These are phyloP conservation scores for Mycogone perniciosa DNA, from an alignment of 2,329 filamentous ascomycete genomes.

Conservation along the genomic window DNA sequence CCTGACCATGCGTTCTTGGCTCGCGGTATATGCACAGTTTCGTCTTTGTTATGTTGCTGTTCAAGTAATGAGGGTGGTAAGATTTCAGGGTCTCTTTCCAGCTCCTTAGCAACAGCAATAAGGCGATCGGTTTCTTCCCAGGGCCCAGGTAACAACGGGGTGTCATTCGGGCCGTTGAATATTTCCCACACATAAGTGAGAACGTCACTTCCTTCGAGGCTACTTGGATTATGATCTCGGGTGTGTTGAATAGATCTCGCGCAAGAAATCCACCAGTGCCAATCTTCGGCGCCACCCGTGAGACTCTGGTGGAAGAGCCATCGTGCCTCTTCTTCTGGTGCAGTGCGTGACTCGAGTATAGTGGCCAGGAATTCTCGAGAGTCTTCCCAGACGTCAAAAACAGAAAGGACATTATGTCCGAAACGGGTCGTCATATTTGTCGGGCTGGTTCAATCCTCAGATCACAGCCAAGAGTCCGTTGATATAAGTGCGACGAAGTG, in stretches of 20 bases:
- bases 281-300: constrained; percentile 28
- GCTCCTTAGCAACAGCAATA: constrained; percentile 24
- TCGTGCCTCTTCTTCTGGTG: constrained; percentile 22
- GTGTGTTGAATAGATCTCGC: constrained; percentile 24
- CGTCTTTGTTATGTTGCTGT: background rate
- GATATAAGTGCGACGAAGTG: too few species aligned
- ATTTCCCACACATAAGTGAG: constrained; percentile 26
- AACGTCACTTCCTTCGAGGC: constrained; percentile 28
- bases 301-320: constrained; percentile 26
- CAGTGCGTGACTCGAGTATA: constrained; percentile 22
- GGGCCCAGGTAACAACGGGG: constrained; percentile 12
- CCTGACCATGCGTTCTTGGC: constrained; percentile 2
- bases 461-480: too few species aligned
- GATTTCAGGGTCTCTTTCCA: constrained; percentile 20
- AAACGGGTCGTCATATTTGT: constrained; percentile 14
- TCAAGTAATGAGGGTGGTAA: constrained; percentile 8
- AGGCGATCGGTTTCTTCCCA: constrained; percentile 33
- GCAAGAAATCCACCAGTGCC: constrained; percentile 28
- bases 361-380: constrained; percentile 26
- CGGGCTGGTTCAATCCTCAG: too few species aligned
- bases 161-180: constrained; percentile 11
- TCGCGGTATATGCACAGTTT: background rate
- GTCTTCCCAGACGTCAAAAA: constrained; percentile 29
- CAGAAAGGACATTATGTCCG: constrained; percentile 22
- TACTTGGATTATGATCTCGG: constrained; percentile 11